A percentile compares a stretch with the other conserved stretches of the same genome.
Conservation (phyloP, 2,329 filamentous ascomycete genomes). For the Leptographium procerum region DNA sequence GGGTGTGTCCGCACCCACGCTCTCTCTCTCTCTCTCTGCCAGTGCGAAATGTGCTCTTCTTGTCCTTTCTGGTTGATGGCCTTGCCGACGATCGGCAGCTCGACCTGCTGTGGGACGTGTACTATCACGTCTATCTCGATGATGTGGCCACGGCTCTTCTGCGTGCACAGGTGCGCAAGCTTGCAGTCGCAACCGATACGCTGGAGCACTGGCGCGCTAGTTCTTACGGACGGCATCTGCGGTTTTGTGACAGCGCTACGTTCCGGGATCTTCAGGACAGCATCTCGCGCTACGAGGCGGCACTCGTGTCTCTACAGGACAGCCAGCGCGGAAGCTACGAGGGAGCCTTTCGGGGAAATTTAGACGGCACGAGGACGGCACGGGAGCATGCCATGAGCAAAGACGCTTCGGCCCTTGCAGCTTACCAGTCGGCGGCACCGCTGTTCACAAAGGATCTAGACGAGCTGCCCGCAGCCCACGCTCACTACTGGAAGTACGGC, state of each 20-base stretch:
- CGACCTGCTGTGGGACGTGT: conserved; percentile 38
- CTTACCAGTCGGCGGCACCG: background rate
- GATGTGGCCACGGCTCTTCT: conserved; percentile 24
- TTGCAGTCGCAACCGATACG: conserved; percentile 26
- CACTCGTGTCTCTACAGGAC: background rate
- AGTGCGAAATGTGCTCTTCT: conserved; percentile 45
- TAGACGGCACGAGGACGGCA: conserved; percentile 17
- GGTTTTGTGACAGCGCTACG: conserved; percentile 37
- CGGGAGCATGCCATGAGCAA: conserved; percentile 24
- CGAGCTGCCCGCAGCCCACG: background rate
- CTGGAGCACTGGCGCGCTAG: conserved; percentile 31
- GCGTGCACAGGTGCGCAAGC: conserved; percentile 28
- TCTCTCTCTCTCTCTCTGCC: conserved; percentile 5
- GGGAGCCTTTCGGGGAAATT: background rate
- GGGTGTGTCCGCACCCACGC: no score
- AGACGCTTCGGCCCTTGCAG: conserved; percentile 6
- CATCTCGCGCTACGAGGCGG: conserved; percentile 21
- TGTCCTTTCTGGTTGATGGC: conserved; percentile 38
- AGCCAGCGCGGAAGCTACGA: background rate
- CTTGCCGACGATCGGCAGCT: conserved; percentile 7
- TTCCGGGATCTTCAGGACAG: conserved; percentile 27
- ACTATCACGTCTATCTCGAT: conserved; percentile 40
- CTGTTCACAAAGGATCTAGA: background rate
- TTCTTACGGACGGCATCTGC: conserved; percentile 31
- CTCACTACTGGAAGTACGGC: conserved; percentile 25